Base-by-base conservation (phyloP, 257 asterid species). In the Solanum etuberosum region DNA sequence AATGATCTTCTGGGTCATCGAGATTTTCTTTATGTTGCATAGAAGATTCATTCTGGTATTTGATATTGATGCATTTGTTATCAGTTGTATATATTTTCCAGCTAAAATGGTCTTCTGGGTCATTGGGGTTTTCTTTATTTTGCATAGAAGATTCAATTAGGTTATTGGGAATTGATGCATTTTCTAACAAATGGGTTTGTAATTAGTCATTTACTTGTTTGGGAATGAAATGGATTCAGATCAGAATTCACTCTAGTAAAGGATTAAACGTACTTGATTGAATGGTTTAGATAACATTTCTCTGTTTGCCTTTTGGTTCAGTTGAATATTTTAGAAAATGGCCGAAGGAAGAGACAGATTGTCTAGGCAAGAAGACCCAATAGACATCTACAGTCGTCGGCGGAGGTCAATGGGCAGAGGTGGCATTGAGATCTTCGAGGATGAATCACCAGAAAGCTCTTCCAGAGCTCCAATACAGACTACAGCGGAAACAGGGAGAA, bases 301-400 rank as follows among this genome's bases (percentile, higher is more conserved):
- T 72, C 21, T 72, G 9, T 35, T 21, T 20, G 16, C 1, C 40
- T 54, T 37, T 83, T 42, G 83, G 54, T 74, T 76, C 83, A 80
- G 88, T 77, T 43, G 84, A 42, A 78, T 43, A 78, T 86, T 54
- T 87, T 61, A 89, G 80, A 78, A 71, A 87, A 94, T 95, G 98
- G 89, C 97, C 25, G 94, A 91, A 73, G 88, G 90, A 14, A 91
- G 98, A 87, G 96, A 95, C 87, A 86, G 97, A 83, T 32, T 92
- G 25, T 67, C 92, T 8, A 89, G 93, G 90, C 90, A 86, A 3
- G 96, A 88, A 29, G 93, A 92, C 29, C 83, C 83, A n/a, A 34
- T 92, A 7, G 86, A 84, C 46, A 29, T 86, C 32, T 92, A 88
- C 87, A 87, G 83, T 42, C 89, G 90, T 9, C 76, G 94, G 70